phyloP scores from a whole-genome alignment of 345 rosid species.

The Sisymbrium irio region DNA sequence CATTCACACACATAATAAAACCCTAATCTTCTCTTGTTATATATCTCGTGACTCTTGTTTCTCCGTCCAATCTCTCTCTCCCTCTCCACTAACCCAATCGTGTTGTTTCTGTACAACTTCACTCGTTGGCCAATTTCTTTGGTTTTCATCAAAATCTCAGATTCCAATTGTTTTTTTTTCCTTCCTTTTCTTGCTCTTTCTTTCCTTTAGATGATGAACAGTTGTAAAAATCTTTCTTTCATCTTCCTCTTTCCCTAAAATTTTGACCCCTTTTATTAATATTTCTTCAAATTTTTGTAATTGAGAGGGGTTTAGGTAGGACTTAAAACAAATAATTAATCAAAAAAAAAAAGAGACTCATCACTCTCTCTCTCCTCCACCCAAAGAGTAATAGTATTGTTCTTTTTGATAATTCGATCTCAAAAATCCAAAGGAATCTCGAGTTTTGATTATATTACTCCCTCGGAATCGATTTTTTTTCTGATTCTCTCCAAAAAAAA shows the following conservation, averaged over 20 bases:
- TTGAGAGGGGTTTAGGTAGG: conserved; percentile 52
- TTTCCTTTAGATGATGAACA: conserved; percentile 18
- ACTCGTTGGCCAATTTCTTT: conserved; percentile 19
- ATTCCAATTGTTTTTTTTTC: conserved; percentile 13
- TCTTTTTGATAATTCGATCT: no score
- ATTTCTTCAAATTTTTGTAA: conserved; percentile 13
- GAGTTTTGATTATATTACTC: no score
- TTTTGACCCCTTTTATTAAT: conserved; percentile 40
- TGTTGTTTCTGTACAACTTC: conserved; percentile 24
- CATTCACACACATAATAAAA: not conserved
- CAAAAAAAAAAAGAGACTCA: no score
- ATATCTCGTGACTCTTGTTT: conserved; percentile 36
- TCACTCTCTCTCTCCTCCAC: conserved; percentile 4
- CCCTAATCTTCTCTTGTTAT: conserved; percentile 30
- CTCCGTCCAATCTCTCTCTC: conserved; percentile 27
- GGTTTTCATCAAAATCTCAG: not conserved
- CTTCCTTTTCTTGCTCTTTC: not conserved
- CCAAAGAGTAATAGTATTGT: not conserved
- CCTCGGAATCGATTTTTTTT: no score
- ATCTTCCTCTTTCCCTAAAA: no score
- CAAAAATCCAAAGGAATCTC: no score
- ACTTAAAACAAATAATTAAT: not conserved
- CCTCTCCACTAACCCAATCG: conserved; percentile 11
- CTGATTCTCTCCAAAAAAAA: not conserved
- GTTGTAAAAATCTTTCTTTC: conserved; percentile 17